Conservation (phyloP, 305 asterid genomes). For the Coffea humblotiana region DNA sequence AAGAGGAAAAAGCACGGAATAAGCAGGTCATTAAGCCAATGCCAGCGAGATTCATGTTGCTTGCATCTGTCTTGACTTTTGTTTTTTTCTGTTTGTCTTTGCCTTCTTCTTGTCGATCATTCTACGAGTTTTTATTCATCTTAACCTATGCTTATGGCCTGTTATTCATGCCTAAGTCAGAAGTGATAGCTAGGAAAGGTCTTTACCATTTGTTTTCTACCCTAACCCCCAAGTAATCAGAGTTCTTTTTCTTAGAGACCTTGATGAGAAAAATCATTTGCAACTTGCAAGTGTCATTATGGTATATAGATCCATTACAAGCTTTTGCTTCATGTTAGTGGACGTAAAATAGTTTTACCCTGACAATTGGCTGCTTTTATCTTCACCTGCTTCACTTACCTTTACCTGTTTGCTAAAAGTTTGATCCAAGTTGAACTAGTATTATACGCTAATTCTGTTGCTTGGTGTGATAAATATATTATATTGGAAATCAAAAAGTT, state of each 20-base stretch:
- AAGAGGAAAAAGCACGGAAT: conserved; percentile 36
- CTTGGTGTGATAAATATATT: background rate
- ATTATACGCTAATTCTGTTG: background rate
- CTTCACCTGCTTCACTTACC: background rate
- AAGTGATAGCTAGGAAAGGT: background rate
- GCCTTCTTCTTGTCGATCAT: background rate
- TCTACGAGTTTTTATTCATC: background rate
- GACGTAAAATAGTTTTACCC: background rate
- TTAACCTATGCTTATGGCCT: background rate
- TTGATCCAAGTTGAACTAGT: background rate
- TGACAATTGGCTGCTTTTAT: background rate
- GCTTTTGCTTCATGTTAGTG: background rate
- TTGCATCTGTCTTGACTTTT: background rate
- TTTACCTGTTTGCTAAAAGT: background rate
- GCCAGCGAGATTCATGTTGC: background rate
- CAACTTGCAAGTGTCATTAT: background rate
- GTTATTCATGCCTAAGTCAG: background rate
- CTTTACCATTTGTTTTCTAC: background rate
- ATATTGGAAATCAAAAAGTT: background rate
- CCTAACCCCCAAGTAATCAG: background rate
- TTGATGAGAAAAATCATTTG: background rate
- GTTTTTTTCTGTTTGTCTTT: background rate
- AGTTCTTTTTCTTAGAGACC: background rate
- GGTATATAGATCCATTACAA: background rate
- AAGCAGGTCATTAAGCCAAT: conserved; percentile 31